These are phyloP conservation scores for Kazachstania bromeliacearum DNA, from an alignment of 805 yeast genomes.

Conservation along the genomic window DNA sequence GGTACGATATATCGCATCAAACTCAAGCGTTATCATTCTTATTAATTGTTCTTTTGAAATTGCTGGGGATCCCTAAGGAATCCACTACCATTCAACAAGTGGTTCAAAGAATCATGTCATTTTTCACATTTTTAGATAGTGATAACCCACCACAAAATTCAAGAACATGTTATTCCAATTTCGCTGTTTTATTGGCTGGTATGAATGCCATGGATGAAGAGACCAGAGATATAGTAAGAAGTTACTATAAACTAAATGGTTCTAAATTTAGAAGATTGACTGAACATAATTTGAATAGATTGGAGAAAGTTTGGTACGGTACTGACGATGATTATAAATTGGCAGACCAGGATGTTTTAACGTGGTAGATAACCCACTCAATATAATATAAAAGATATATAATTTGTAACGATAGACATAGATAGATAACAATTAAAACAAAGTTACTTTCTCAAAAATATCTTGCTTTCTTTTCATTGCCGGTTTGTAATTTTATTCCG, in stretches of 20 bases:
- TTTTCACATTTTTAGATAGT: slow-evolving; percentile 27
- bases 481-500: too few relatives aligned
- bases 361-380: slow-evolving; percentile 23
- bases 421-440: neutral
- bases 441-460: neutral
- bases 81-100: slow-evolving; percentile 28
- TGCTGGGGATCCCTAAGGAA: slow-evolving; percentile 27
- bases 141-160: slow-evolving; percentile 30
- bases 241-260: slow-evolving; percentile 26
- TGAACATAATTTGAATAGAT: slow-evolving; percentile 26
- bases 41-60: slow-evolving; percentile 25
- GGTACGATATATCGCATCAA: slow-evolving; percentile 33
- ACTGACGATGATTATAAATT: slow-evolving; percentile 22
- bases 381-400: too few relatives aligned
- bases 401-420: neutral
- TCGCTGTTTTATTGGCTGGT: slow-evolving; percentile 31
- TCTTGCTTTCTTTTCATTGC: too few relatives aligned
- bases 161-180: slow-evolving; percentile 30
- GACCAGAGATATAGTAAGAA: slow-evolving; percentile 24
- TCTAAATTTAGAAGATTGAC: slow-evolving; percentile 26
- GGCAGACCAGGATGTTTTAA: slow-evolving; percentile 28
- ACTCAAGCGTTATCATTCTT: slow-evolving; percentile 30
- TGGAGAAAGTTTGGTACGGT: slow-evolving; percentile 30
- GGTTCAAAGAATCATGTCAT: slow-evolving; percentile 25
- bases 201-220: slow-evolving; percentile 29